Evolutionary conservation across 2,329 filamentous ascomycete species (phyloP), one percentile per base, ranked within the genome.

Genomic region (Gaeumannomyces tritici): DNA sequence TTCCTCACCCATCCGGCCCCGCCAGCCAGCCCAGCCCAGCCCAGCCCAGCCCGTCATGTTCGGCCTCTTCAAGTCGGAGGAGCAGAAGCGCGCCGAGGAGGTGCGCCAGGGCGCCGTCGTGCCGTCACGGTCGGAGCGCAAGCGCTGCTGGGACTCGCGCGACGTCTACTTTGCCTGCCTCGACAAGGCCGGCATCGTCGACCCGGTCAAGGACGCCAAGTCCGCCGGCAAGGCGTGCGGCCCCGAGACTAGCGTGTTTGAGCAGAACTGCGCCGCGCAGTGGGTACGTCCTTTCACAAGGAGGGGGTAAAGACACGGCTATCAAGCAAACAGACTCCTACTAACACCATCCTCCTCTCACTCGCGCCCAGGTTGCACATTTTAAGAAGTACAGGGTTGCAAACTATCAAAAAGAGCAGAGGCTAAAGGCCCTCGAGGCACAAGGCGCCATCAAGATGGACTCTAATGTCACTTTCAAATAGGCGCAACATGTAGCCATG

Each of bases 311-410:
- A n/a, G n/a, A n/a, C n/a, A n/a, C n/a, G n/a, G n/a, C n/a, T 15
- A 18, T 18, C 15, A 42, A n/a, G 4, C 7, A 47, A 5, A 21
- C 42, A 51, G 12, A 3, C 18, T 7, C 11, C 24, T 15, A 24
- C 51, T 61, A 18, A 61, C 60, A 31, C n/a, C n/a, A 24, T 24
- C 5, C 12, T 35, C 3, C 9, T 4, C n/a, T 31, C 27, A 18
- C 13, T n/a, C n/a, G 28, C 12, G 29, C 29, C 62, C 69, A 95
- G 91, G 90, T 97, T 65, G 91, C 92, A 76, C 98, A 99, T 76
- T 99, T 99, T 78, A 97, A 98, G 80, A 93, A 97, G 76, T 89
- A 92, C 77, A 83, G 95, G 70, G 91, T 98, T 47, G 93, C 96
- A 77, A 95, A 99, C 69, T 83, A 90, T 71, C 90, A 96, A 69